Percentiles rank a stretch among this genome's conserved stretches.
Conservation (phyloP, 83 land plant genomes). For the Larix sibirica region DNA sequence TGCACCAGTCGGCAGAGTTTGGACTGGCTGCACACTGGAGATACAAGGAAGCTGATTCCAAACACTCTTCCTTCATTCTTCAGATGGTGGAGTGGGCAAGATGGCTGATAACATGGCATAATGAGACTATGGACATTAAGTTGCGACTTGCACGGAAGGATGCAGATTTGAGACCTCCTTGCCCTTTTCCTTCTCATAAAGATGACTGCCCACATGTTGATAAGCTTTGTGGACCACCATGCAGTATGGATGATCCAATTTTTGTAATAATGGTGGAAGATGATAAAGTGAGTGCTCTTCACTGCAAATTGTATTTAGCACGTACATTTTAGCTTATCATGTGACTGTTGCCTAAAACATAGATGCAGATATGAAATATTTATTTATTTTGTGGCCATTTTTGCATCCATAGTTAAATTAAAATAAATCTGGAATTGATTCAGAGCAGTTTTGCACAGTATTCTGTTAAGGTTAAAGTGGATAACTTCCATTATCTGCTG, state of each 20-base stretch:
- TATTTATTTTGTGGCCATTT: not conserved
- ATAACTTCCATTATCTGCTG: too few species aligned
- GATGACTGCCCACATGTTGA: conserved; percentile 66
- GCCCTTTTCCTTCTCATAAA: conserved; percentile 79
- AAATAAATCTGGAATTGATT: too few species aligned
- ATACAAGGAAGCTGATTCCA: conserved; percentile 84
- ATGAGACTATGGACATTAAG: conserved; percentile 75
- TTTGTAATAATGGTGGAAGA: conserved; percentile 83
- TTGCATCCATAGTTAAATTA: too few species aligned
- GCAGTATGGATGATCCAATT: conserved; percentile 70
- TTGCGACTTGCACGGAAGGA: conserved; percentile 40
- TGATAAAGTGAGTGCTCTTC: conserved; percentile 53
- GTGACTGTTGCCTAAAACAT: not conserved
- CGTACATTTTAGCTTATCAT: not conserved
- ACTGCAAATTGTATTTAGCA: not conserved
- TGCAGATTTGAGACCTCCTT: conserved; percentile 55
- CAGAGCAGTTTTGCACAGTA: too few species aligned
- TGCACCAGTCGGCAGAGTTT: conserved; percentile 95
- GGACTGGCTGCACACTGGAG: conserved; percentile 99
- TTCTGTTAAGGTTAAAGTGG: too few species aligned
- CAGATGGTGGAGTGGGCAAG: conserved; percentile 98
- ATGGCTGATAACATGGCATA: conserved; percentile 95
- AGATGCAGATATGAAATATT: not conserved
- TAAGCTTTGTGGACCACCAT: conserved; percentile 29
- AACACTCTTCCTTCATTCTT: conserved; percentile 73